phyloP scores from a whole-genome alignment of 2,329 filamentous ascomycete species.

The Tetracladium maxilliforme region DNA sequence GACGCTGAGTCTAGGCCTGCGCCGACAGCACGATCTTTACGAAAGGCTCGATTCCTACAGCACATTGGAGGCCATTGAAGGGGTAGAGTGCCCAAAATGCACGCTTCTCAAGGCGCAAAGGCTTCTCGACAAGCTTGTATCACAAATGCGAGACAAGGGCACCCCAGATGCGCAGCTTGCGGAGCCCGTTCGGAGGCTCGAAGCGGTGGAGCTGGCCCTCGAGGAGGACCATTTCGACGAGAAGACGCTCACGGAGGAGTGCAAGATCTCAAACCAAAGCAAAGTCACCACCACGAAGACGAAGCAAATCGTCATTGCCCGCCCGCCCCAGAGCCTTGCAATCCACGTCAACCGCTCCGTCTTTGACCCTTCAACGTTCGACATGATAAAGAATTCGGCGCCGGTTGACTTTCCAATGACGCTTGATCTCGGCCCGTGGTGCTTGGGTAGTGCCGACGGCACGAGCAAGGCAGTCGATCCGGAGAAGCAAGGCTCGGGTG shows the following conservation, averaged over 20 bases:
- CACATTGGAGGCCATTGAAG: conserved; percentile 69
- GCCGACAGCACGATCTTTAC: conserved; percentile 51
- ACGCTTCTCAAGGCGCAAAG: conserved; percentile 50
- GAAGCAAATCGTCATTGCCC: conserved; percentile 73
- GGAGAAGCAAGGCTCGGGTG: no score
- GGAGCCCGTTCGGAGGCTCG: conserved; percentile 34
- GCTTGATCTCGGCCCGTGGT: conserved; percentile 75
- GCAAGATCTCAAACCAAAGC: conserved; percentile 50
- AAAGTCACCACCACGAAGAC: conserved; percentile 72
- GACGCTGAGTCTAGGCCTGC: conserved; percentile 64
- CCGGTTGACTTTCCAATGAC: conserved; percentile 60
- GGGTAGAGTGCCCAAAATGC: conserved; percentile 84
- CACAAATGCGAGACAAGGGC: conserved; percentile 18
- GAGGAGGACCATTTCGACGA: conserved; percentile 71
- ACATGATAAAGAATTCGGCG: conserved; percentile 72
- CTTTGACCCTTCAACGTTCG: conserved; percentile 71
- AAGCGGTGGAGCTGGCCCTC: conserved; percentile 54
- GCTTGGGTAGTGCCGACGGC: conserved; percentile 60
- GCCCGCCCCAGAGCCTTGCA: conserved; percentile 65
- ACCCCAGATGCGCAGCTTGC: conserved; percentile 6
- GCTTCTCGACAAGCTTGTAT: conserved; percentile 29
- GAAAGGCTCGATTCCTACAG: conserved; percentile 78
- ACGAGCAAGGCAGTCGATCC: conserved; percentile 9
- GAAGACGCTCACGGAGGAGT: conserved; percentile 44
- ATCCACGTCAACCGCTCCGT: conserved; percentile 86